Evolutionary conservation across 495 filamentous ascomycete genomes (phyloP), one percentile per base, ranked within the genome.

Genomic region (Podospora anserina): DNA sequence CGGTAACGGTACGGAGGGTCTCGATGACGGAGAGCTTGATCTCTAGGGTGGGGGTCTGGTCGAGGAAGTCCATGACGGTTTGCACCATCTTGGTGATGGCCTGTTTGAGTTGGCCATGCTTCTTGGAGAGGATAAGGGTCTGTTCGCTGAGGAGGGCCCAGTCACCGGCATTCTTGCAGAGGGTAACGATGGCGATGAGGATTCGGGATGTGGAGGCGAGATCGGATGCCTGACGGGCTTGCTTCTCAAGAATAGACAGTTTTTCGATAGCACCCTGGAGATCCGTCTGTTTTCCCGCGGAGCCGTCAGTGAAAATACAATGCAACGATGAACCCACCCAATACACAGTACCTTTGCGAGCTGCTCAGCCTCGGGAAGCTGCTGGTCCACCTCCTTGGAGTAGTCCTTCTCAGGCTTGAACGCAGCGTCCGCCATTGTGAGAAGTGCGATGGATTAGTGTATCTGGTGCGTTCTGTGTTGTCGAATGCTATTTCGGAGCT

Each of bases 41-140:
- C 66, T 97, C 94, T 68, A 90, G 69, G 67, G 84, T 90, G 53
- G 94, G 92, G 39, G 87, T 75, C 61, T 91, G 86, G 75, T 96
- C 91, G 77, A 99, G 81, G 78, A 97, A 97, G 59, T 81, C 84
- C 92, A 99, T 96, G 65, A 96, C 92, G 64, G 88, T 89, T 84
- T 98, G 95, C 57, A 99, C 95, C 95, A 99, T 99, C 85, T 93
- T 94, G 71, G 95, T 98, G 69, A 91, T 93, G 73, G 95, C 95
- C 82, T 97, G 96, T 80, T 97, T 97, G 80, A 99, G 94, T 82
- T 99, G 95, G 73, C 93, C 91, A 92, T 99, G 95, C 84, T 99
- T 99, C 89, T 97, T 98, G 69, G 94, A 97, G 60, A 98, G 87
- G 61, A 97, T 85, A 63, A 97, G 85, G 67, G 97, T 92, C 80